Conservation (phyloP, 148 eudicot genomes). For the Rhododendron simsii region DNA sequence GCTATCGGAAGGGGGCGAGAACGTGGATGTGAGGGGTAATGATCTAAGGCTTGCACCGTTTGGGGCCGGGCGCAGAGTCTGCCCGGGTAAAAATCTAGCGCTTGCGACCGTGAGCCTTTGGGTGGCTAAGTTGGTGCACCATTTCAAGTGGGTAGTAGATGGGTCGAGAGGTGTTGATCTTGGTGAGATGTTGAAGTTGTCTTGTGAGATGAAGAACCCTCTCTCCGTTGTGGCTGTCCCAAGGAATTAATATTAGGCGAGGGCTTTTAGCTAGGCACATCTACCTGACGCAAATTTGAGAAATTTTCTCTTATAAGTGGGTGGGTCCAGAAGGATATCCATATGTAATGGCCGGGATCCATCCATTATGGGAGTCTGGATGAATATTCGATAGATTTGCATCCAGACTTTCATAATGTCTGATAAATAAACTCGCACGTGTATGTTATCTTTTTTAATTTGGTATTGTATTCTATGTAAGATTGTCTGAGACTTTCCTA, state of each 20-base stretch:
- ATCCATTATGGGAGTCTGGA: no score
- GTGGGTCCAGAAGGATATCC: no score
- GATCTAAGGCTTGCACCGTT: slow-evolving; percentile 67
- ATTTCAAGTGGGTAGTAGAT: slow-evolving; percentile 31
- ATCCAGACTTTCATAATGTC: no score
- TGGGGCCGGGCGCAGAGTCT: slow-evolving; percentile 60
- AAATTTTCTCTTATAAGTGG: no score
- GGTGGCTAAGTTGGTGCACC: slow-evolving; percentile 48
- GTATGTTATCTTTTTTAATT: neutral
- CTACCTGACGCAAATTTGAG: neutral
- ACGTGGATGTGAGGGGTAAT: slow-evolving; percentile 42
- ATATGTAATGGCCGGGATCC: no score
- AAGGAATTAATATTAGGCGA: slow-evolving; percentile 16
- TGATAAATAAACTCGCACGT: no score
- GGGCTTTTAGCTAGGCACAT: neutral
- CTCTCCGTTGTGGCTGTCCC: slow-evolving; percentile 31
- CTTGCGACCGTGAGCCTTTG: slow-evolving; percentile 47
- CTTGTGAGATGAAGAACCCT: slow-evolving; percentile 65
- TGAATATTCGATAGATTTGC: no score
- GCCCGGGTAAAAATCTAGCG: slow-evolving; percentile 59
- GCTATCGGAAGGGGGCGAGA: slow-evolving; percentile 14
- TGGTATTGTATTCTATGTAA: neutral
- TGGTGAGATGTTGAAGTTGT: slow-evolving; percentile 50
- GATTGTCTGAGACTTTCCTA: neutral
- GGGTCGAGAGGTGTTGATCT: slow-evolving; percentile 29